Percentiles rank a stretch among this genome's conserved stretches.
phyloP scores from a whole-genome alignment of 1,139 yeast species.

The Saccharomycopsis crataegensis region DNA sequence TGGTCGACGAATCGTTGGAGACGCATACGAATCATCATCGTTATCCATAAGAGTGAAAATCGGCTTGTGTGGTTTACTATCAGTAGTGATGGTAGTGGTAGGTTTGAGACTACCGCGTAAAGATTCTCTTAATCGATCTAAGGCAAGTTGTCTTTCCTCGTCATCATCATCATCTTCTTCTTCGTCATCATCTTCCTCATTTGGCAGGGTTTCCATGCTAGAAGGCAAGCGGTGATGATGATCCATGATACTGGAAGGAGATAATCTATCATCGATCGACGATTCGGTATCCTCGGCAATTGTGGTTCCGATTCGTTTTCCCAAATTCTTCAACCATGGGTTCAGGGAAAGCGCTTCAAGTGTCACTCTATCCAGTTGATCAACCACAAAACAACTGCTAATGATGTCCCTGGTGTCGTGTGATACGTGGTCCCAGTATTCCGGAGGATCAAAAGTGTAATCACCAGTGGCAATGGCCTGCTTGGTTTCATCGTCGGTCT shows the following conservation, averaged over 20 bases:
- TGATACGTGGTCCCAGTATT: conserved; percentile 50
- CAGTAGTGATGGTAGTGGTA: neutral
- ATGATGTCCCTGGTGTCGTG: conserved; percentile 41
- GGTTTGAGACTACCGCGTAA: conserved; percentile 3
- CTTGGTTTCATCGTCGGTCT: conserved; percentile 60
- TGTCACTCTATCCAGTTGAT: neutral
- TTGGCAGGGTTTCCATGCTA: neutral
- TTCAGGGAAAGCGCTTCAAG: neutral
- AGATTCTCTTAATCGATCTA: conserved; percentile 10
- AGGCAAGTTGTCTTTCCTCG: conserved; percentile 8
- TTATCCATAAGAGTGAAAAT: neutral
- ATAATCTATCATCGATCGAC: conserved; percentile 4
- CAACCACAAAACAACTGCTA: conserved; percentile 56
- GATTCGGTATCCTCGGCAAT: conserved; percentile 39
- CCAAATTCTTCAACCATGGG: neutral
- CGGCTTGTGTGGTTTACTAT: neutral
- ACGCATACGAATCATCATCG: neutral
- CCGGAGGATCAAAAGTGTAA: conserved; percentile 52
- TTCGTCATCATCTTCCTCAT: neutral
- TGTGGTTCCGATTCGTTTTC: conserved; percentile 28
- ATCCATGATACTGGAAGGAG: neutral
- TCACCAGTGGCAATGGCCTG: conserved; percentile 53
- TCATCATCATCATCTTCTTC: conserved; percentile 40
- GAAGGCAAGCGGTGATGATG: neutral
- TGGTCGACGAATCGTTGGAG: too few species aligned